Base-by-base conservation (phyloP, 768 basidiomycete species). In the Naganishia antarctica region DNA sequence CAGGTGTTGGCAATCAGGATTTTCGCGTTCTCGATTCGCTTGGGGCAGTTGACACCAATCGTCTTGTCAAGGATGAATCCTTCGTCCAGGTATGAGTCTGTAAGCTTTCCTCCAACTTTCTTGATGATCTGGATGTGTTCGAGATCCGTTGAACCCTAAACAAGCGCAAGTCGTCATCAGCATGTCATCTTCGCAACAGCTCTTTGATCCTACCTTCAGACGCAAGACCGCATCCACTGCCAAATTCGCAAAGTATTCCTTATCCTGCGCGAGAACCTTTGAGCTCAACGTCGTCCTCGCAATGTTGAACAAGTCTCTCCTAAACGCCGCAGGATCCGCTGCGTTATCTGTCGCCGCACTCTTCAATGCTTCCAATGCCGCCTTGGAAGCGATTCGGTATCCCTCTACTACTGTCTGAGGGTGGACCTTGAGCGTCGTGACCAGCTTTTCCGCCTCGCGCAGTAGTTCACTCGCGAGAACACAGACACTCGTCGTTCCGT, bases 41-140 rank as follows among this genome's bases (percentile, higher is more conserved):
- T 97, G 4, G 94, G 92, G 31, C 90, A 92, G 80, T 94, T 94
- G 23, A 88, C 87, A 11, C 89, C 89, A 62, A 98, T 94, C 9
- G 84, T 83, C 81, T 99, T 99, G 80, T 98, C 92, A 28, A 99
- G 85, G 72, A 99, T 98, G 81, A 98, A 99, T 48, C 60, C 94
- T 81, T 98, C 96, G 73, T 96, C 93, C 34, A 99, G 85, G 81
- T 98, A 99, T 6, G 91, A 94, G 73, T 98, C 94, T 0, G 91
- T 94, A 71, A 99, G 83, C 81, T 97, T 99, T 57, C 94, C 94
- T 63, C 94, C 94, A n/a, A 90, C 90, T 80, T 97, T 97, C 84
- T 99, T 99, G 81, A 98, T 99, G 77, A 98, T 87, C 79, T 99
- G 94, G 69, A 99, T 97, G 77, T 97, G 92, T 70, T 99, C 94